Conservation (phyloP, 176 grass and related monocot genomes). For the Oropetium thomaeum region DNA sequence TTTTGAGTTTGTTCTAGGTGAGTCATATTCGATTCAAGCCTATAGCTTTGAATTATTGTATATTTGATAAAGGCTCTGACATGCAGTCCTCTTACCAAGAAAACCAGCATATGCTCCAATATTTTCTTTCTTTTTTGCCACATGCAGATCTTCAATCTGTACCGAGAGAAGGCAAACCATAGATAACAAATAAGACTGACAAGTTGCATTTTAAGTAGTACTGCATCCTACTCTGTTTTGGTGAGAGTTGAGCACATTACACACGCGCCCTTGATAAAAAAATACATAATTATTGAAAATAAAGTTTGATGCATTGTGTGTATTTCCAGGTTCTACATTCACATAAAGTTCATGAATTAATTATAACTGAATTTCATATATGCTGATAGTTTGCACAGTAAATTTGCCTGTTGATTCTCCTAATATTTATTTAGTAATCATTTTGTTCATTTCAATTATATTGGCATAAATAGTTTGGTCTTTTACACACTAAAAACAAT, state of each 20-base stretch:
- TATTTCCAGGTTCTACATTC: too few species aligned
- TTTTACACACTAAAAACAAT: not conserved
- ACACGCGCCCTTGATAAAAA: not conserved
- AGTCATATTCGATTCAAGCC: not conserved
- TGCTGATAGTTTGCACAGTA: too few species aligned
- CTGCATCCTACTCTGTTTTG: not conserved
- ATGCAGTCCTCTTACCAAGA: constrained; percentile 44
- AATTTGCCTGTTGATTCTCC: too few species aligned
- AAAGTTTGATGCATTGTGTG: too few species aligned
- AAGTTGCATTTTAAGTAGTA: not conserved
- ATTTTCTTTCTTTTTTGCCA: constrained; percentile 73
- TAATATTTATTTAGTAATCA: too few species aligned
- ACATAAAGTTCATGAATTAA: too few species aligned
- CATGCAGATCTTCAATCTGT: constrained; percentile 68
- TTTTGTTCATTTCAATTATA: too few species aligned
- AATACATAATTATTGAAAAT: not conserved
- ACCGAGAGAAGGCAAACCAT: not conserved
- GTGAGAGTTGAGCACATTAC: not conserved
- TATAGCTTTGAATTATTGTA: not conserved
- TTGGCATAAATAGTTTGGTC: too few species aligned
- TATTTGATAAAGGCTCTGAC: not conserved
- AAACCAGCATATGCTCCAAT: constrained; percentile 84
- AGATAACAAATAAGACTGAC: not conserved
- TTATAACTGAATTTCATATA: too few species aligned
- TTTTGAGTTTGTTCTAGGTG: not conserved